Percentiles rank a stretch among this genome's conserved stretches.
Evolutionary conservation across 148 eudicot genomes (phyloP).

Genomic region (Polygonum aviculare): DNA sequence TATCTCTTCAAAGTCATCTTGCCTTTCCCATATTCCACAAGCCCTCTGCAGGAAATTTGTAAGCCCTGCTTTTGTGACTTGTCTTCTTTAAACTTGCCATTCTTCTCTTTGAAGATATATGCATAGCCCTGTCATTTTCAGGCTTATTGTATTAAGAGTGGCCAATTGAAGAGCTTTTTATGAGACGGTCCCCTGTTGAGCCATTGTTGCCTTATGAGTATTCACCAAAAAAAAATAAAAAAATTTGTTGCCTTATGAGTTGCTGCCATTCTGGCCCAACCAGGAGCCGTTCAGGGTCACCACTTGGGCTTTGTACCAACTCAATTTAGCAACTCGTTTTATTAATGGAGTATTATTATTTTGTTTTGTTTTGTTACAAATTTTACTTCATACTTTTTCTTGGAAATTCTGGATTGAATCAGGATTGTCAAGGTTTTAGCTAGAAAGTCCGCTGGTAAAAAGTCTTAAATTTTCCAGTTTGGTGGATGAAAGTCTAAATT

Average conservation of each 20-base stretch:
- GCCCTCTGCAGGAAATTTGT: neutral
- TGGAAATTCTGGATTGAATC: no score
- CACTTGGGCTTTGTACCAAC: neutral
- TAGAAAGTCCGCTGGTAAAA: no score
- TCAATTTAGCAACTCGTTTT: neutral
- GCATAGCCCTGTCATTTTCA: slow-evolving; percentile 6
- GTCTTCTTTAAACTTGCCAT: neutral
- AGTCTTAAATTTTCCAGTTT: no score
- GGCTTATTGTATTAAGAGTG: neutral
- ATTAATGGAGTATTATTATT: neutral
- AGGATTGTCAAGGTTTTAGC: no score
- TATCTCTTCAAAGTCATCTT: slow-evolving; percentile 2
- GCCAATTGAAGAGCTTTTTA: neutral
- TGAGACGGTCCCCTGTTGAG: no score
- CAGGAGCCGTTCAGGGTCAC: neutral
- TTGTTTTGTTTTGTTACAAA: neutral
- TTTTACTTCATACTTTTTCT: neutral
- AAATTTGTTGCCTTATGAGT: neutral
- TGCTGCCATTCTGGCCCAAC: slow-evolving; percentile 7
- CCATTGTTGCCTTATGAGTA: no score
- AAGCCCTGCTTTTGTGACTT: slow-evolving; percentile 5
- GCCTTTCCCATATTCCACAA: neutral
- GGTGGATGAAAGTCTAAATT: neutral
- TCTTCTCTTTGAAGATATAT: neutral
- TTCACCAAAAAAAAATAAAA: no score